Base-by-base conservation (phyloP, 257 asterid genomes). In the Henckelia pumila region DNA sequence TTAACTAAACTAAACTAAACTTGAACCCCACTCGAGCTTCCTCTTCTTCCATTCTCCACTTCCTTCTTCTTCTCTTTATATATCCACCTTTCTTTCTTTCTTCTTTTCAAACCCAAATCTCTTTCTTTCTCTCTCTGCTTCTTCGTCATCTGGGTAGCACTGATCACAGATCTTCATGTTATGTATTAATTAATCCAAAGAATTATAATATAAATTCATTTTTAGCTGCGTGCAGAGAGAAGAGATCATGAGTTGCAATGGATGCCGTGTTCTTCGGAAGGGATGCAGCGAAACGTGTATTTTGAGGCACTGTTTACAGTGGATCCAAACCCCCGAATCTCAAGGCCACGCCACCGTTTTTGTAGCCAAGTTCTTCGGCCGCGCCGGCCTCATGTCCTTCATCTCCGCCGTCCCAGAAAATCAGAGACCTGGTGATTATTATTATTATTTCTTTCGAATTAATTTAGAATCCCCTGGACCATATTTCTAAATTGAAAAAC, bases 201-300 rank as follows among this genome's bases (percentile, higher is more conserved):
- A 8, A 47, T n/a, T n/a, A 5, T 52, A 62, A 52, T 7, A 11
- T 20, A 47, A 5, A 16, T 14, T 17, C 14, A 16, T 14, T 47
- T 47, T 47, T 47, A 4, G 8, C 55, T 16, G 55, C n/a, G n/a
- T n/a, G n/a, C n/a, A n/a, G 37, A 37, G 56, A 25, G 44, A 86
- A n/a, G n/a, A n/a, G n/a, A n/a, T n/a, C n/a, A n/a, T 87, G 95
- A 84, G 95, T 68, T 87, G 95, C 86, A 87, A 85, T 75, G 95
- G 95, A 3, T 87, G 95, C 32, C 81, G 95, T 50, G 86, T 87
- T 62, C 95, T 87, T 52, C 87, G 91, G 29, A 87, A 87, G 70
- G 94, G 95, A 37, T 86, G 94, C 76, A 82, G 94, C 49, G 94
- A 86, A 13, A 77, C 56, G 78, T 86, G 94, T 82, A 77, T 84